Percentiles rank a stretch among this genome's conserved stretches.
Evolutionary conservation across 2,329 filamentous ascomycete species (phyloP).

Genomic region (Fusarium humuli): DNA sequence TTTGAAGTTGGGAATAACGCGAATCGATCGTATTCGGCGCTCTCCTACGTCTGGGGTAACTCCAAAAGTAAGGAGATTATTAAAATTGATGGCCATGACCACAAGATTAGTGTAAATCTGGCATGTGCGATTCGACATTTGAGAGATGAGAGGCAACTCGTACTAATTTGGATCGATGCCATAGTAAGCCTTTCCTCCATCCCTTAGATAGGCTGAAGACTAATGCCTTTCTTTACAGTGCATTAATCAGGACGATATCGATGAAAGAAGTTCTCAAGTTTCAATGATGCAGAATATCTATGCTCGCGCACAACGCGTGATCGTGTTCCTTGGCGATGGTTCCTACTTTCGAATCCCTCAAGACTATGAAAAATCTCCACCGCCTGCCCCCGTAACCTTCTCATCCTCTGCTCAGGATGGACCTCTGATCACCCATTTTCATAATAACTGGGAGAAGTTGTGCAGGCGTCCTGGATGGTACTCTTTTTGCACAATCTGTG

Average conservation of each 20-base stretch:
- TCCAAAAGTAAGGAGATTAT: neutral
- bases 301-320: neutral
- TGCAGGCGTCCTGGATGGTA: neutral
- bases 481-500: neutral
- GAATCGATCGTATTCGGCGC: neutral
- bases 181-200: neutral
- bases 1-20: rapidly evolving
- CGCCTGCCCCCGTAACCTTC: neutral
- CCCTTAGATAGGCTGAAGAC: too few species aligned
- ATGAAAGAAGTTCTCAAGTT: neutral
- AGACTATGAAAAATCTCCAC: neutral
- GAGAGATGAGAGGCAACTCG: neutral
- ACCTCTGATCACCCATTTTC: rapidly evolving
- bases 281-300: neutral
- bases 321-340: neutral
- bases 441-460: neutral
- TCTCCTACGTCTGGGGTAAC: neutral
- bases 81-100: neutral
- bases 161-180: neutral
- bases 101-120: neutral
- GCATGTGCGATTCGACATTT: neutral
- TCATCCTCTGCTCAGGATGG: rapidly evolving
- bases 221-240: neutral
- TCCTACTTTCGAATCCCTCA: neutral
- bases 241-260: neutral